Base-by-base conservation (phyloP, 2,329 filamentous ascomycete species). In the Gyromitra esculenta region DNA sequence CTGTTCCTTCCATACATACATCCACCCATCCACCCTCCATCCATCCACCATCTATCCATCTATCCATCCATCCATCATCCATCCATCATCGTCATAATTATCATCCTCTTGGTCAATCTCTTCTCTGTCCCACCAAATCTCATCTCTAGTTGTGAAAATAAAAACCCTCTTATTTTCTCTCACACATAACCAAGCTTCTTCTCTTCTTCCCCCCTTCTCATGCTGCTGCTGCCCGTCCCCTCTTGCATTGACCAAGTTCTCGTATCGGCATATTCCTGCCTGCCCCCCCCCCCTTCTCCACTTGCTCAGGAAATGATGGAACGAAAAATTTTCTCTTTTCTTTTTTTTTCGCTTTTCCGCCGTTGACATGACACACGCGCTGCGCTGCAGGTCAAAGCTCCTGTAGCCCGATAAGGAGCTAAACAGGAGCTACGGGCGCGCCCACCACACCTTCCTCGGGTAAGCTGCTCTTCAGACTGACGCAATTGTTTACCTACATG, bases 381-480 rank as follows among this genome's bases (percentile, higher is more conserved):
- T 71, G 57, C 48, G 31, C 52, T 77, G 75, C 75, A 69, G 64
- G 75, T 60, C 70, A 73, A 77, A 77, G 75, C 75, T 77, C 75
- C 75, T 74, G 48, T 62, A 43, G 57, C 64, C 74, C 54, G 70
- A 75, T 75, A 70, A 77, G 70, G 65, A 74, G 60, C 70, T 75
- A 77, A 77, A 63, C 70, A 77, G 75, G 75, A 77, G 75, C 75
- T 77, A 77, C 75, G 75, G 75, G 75, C 75, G 71, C 75, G 72
- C 70, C 71, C 63, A 73, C 64, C 70, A 73, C 70, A 74, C 75
- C 70, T 67, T 50, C 74, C 69, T 77, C 75, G 74, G 74, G 69
- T 73, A 75, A 70, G 73, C 69, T 75, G 68, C 69, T 56, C 69
- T 68, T 76, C 68, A 59, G 64, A 52, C 75, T 77, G 75, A 77